Base-by-base conservation (phyloP, 2,329 filamentous ascomycete genomes). In the Venturia nashicola region DNA sequence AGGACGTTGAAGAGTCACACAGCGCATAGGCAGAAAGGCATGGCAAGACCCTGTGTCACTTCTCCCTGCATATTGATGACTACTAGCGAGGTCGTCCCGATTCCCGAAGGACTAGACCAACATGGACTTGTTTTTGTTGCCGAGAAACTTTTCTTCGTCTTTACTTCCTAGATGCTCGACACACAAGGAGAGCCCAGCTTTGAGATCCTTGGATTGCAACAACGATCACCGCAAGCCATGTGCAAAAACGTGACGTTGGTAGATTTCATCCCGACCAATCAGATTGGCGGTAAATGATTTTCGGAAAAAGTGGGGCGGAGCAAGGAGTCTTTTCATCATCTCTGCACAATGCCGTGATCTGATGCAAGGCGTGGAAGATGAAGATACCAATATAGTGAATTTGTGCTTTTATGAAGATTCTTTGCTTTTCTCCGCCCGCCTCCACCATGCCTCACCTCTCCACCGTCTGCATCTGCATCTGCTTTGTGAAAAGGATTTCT, bases 321-420 rank as follows among this genome's bases (percentile, higher is more conserved):
- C 27, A 18, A 6, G 32, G 51, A 36, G 18, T 18, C 14, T 55
- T 12, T 34, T 14, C 23, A 39, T 11, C 36, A 39, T 39, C 3
- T 39, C 36, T 39, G 36, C 36, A n/a, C 6, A 11, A n/a, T n/a
- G 11, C 44, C 23, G 27, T 51, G 3, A 27, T 11, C 27, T 12
- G 20, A 27, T 27, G 23, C 20, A 48, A 27, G 46, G 20, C 14
- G 46, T 18, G 51, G 8, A 36, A 9, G 32, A 57, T n/a, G 16
- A 57, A 36, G 51, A 36, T 57, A 57, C 27, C 27, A 14, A 36
- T 34, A 9, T 9, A 18, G 5, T 34, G 32, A 36, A 34, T 20
- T 36, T 57, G 51, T 57, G 51, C 51, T 57, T 36, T 57, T 57
- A 57, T 57, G 51, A 57, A 57, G 27, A 57, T 57, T 57, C 8